A percentile compares a stretch with the other conserved stretches of the same genome.
phyloP scores from a whole-genome alignment of 2,329 filamentous ascomycete species.

The Calonectria henricotiae region DNA sequence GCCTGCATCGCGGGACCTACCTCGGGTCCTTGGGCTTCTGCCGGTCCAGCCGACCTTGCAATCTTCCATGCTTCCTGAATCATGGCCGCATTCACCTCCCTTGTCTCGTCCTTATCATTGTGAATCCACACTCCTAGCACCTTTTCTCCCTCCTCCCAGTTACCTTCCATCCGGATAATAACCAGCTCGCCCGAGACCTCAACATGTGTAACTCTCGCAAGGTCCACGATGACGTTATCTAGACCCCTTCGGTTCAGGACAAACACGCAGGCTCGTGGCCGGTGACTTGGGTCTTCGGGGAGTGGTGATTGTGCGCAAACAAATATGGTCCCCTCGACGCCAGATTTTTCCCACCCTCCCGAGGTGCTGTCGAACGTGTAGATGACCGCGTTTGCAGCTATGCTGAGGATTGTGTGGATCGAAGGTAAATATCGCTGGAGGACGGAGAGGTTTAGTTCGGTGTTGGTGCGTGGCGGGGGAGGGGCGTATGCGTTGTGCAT shows the following conservation, averaged over 20 bases:
- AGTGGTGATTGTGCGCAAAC: constrained; percentile 78
- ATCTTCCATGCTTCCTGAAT: constrained; percentile 64
- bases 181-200: constrained; percentile 74
- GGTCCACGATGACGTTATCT: constrained; percentile 79
- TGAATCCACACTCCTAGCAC: constrained; percentile 73
- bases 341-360: constrained; percentile 86
- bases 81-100: constrained; percentile 60
- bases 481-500: constrained; percentile 60
- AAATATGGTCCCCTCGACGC: constrained; percentile 90
- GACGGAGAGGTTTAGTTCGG: constrained; percentile 89
- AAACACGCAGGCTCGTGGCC: constrained; percentile 73
- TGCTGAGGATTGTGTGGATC: constrained; percentile 81
- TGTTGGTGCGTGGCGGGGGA: constrained; percentile 79
- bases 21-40: constrained; percentile 54
- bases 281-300: constrained; percentile 55
- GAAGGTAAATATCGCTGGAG: constrained; percentile 85
- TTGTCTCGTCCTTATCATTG: constrained; percentile 65
- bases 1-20: constrained; percentile 63
- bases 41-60: constrained; percentile 54
- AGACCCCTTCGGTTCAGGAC: constrained; percentile 81
- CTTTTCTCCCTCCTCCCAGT: constrained; percentile 58
- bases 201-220: constrained; percentile 75
- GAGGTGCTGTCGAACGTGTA: constrained; percentile 82
- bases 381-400: constrained; percentile 88
- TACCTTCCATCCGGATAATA: constrained; percentile 63